Base-by-base conservation (phyloP, 1,284 basidiomycete genomes). In the Amylostereum chailletii region DNA sequence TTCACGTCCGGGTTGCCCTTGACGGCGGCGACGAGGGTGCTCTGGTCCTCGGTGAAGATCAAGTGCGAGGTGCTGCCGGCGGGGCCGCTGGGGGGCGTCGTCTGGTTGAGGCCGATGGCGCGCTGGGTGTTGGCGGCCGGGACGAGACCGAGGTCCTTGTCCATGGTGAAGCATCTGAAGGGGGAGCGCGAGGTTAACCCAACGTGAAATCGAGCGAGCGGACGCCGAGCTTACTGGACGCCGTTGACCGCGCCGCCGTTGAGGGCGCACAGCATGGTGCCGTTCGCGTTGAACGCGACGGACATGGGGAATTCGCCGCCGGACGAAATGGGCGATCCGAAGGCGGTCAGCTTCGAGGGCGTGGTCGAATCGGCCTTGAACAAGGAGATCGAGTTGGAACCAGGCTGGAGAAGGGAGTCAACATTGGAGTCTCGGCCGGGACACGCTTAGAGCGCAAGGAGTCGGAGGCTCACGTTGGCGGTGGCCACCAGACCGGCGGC, bases 281-380 rank as follows among this genome's bases (percentile, higher is more conserved):
- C 70, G 8, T 60, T 62, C 34, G 61, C 60, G 58, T 71, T 73
- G 55, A 75, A 65, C 4, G 72, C 69, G 8, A 75, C 53, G 0
- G 72, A 72, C 47, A 76, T 62, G 8, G 75, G 75, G 63, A 76
- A 76, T 50, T 77, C 70, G 30, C 75, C 74, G 3, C 68, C 71
- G 34, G 65, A 68, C 8, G 65, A 63, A 4, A 71, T 61, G 5
- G 73, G 71, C 42, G 60, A 57, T 2, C 74, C 75, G 32, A 76
- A 59, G 60, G 66, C 64, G 9, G 58, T 57, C 34, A 76, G 56
- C 43, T 64, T 57, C 4, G 68, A 65, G 0, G 75, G 74, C 54
- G 71, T 61, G 27, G 56, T 60, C 4, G 69, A 62, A 57, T 75
- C 62, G 59, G 77, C 72, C 41, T 57, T 58, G 61, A 76, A 76